Evolutionary conservation across 2,329 filamentous ascomycete species (phyloP), one percentile per base, ranked within the genome.

Genomic region (Basipetospora chlamydospora): DNA sequence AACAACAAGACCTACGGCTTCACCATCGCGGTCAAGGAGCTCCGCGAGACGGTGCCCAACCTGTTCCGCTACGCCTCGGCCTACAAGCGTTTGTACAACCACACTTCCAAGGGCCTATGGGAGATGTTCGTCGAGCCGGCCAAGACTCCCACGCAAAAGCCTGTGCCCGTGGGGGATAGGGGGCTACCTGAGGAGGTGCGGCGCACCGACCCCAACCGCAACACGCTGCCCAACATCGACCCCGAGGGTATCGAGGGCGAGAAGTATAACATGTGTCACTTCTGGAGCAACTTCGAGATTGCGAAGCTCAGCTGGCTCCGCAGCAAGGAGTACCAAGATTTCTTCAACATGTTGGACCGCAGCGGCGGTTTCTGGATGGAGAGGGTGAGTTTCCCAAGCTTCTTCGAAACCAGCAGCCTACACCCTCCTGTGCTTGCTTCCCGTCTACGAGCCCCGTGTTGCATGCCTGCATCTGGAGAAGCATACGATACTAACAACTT

Each of bases 261-360:
- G 57, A 83, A 78, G 49, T 98, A 98, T 68, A 98, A 98, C 63
- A 98, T 98, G 90, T 98, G 90, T 57, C 90, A 98, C 65, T 98
- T 95, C 66, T 98, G 90, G 90, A 94, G 86, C 57, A 98, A 98
- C 58, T 98, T 98, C 47, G 90, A 98, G 59, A 98, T 98, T 61
- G 90, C 90, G 11, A 77, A 78, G 41, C 71, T 98, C 42, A 80
- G 84, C 61, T 98, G 86, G 76, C 96, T 96, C 72, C 77, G 90
- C 48, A 95, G 87, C 65, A 88, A 94, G 61, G 82, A 86, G 53
- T 98, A 98, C 55, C 81, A 93, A 49, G 90, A 95, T 46, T 98
- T 98, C 58, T 98, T 98, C 58, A 69, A 95, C 51, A 92, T 93
- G 80, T 95, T 98, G 88, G 90, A 98, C 55, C 78, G 79, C 43